Evolutionary conservation across 2,329 filamentous ascomycete species (phyloP).

Genomic region (Leptographium galeiforme): DNA sequence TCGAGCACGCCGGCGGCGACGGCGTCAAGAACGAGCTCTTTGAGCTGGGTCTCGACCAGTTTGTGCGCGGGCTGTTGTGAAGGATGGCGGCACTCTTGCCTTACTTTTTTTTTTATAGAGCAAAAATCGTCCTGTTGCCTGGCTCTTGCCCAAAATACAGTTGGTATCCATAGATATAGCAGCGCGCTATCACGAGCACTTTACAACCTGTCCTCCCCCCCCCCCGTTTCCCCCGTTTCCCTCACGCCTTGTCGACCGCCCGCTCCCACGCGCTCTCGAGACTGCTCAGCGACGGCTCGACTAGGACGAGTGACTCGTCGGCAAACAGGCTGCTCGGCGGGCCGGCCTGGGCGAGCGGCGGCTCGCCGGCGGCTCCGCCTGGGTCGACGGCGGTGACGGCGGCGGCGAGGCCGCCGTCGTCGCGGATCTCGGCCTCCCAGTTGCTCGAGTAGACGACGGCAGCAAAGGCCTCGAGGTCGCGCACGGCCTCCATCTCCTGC

Average conservation of each 20-base stretch:
- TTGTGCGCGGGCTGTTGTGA: slow-evolving; percentile 53
- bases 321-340: slow-evolving; percentile 6
- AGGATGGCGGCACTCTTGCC: slow-evolving; percentile 13
- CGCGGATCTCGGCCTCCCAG: slow-evolving; percentile 53
- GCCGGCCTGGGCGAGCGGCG: too few relatives aligned
- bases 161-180: neutral
- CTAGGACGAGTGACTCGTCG: slow-evolving; percentile 41
- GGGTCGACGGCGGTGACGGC: slow-evolving; percentile 17
- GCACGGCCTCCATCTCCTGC: slow-evolving; percentile 61
- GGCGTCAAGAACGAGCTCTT: slow-evolving; percentile 62
- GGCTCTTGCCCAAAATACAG: neutral
- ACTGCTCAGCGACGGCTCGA: slow-evolving; percentile 30
- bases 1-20: slow-evolving; percentile 54
- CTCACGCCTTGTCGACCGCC: slow-evolving; percentile 31
- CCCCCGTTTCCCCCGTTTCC: neutral
- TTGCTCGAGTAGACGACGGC: slow-evolving; percentile 82
- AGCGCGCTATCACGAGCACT: too few relatives aligned
- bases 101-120: too few relatives aligned
- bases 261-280: slow-evolving; percentile 62
- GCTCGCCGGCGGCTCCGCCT: slow-evolving; percentile 4
- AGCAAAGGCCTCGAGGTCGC: slow-evolving; percentile 69
- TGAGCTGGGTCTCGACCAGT: slow-evolving; percentile 62
- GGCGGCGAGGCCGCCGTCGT: slow-evolving; percentile 28
- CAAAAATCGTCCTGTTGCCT: neutral
- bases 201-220: neutral